phyloP scores from a whole-genome alignment of 179 eudicot genomes.

The Amaranthus tricolor region DNA sequence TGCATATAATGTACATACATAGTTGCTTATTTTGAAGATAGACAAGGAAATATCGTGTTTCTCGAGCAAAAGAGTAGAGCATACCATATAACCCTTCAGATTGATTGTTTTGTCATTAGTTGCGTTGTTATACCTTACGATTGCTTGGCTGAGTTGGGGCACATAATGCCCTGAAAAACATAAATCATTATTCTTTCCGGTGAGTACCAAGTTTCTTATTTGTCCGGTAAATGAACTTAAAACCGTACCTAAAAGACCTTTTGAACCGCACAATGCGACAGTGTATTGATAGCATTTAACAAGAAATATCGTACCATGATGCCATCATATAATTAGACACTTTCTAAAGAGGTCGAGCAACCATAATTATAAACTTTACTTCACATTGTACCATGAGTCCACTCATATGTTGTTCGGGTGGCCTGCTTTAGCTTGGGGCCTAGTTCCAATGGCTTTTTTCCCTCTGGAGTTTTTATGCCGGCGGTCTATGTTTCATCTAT shows the following conservation, averaged over 20 bases:
- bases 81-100: slow-evolving; percentile 92
- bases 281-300: background rate
- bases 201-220: slow-evolving; percentile 6
- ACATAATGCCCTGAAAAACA: slow-evolving; percentile 82
- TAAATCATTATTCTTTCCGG: background rate
- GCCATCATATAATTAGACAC: background rate
- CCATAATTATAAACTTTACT: background rate
- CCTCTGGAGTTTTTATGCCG: no score
- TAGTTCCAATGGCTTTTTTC: no score
- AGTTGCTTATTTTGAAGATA: slow-evolving; percentile 9
- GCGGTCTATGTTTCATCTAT: no score
- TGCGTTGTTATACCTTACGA: slow-evolving; percentile 61
- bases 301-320: background rate
- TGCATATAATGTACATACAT: slow-evolving; percentile 3
- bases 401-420: no score
- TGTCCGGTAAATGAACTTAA: background rate
- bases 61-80: slow-evolving; percentile 7
- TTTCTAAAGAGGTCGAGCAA: background rate
- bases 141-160: slow-evolving; percentile 93
- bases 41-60: background rate
- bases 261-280: background rate
- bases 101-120: slow-evolving; percentile 39
- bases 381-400: background rate
- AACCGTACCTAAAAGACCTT: background rate
- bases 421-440: no score